Evolutionary conservation across 2,329 filamentous ascomycete genomes (phyloP).

Genomic region (Phialocephala sp.): DNA sequence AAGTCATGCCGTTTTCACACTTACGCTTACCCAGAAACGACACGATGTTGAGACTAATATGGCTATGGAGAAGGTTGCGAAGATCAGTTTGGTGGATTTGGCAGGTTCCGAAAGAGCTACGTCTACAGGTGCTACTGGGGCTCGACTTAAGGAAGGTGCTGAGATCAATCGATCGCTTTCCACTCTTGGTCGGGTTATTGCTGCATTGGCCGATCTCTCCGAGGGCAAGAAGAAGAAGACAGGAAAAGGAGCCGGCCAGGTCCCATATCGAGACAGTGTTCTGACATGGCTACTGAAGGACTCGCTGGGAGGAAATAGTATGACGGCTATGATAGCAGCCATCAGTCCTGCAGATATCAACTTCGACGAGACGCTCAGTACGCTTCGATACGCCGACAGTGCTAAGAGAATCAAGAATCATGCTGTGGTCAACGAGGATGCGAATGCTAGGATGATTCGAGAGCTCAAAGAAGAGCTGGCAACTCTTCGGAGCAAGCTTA

Average conservation of each 20-base stretch:
- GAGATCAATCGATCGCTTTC: conserved; percentile 98
- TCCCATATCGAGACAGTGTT: conserved; percentile 96
- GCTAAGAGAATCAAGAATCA: conserved; percentile 99
- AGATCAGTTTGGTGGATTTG: conserved; percentile 97
- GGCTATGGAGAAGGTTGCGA: conserved; percentile 96
- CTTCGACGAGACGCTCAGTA: conserved; percentile 96
- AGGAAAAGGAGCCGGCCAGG: conserved; percentile 70
- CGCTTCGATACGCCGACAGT: conserved; percentile 93
- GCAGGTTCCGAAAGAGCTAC: conserved; percentile 96
- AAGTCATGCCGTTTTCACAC: conserved; percentile 96
- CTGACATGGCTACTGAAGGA: conserved; percentile 97
- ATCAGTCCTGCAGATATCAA: conserved; percentile 99
- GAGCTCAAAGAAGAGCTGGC: conserved; percentile 95
- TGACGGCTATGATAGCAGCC: conserved; percentile 99
- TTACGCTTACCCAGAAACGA: conserved; percentile 93
- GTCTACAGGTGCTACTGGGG: conserved; percentile 96
- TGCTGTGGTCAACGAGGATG: conserved; percentile 97
- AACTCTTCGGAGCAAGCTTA: conserved; percentile 84
- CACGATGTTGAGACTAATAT: conserved; percentile 92
- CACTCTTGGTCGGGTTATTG: conserved; percentile 96
- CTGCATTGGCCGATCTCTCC: conserved; percentile 88
- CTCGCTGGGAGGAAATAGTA: conserved; percentile 95
- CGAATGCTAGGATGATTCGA: conserved; percentile 97
- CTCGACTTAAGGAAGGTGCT: conserved; percentile 93
- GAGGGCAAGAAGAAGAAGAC: conserved; percentile 82